Evolutionary conservation across 352 stramenopile species (phyloP).

Genomic region (Elongisporangium anandrum): DNA sequence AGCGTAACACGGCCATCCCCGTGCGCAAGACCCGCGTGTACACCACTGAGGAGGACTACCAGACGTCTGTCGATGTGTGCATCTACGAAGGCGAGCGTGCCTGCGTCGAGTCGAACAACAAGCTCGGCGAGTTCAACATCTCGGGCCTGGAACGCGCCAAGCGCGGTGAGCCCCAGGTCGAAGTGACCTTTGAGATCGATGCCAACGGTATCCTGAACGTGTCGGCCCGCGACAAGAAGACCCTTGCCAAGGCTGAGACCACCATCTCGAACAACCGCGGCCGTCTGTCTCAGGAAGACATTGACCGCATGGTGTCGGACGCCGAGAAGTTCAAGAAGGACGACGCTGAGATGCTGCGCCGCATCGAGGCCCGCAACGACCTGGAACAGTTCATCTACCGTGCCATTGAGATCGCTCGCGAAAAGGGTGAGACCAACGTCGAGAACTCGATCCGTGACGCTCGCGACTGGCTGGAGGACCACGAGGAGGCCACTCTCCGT

Average conservation of each 20-base stretch:
- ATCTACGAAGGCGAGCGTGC: conserved; percentile 88
- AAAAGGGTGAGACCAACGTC: conserved; percentile 58
- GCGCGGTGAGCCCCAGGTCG: conserved; percentile 87
- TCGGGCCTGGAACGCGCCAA: conserved; percentile 83
- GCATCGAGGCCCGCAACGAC: conserved; percentile 66
- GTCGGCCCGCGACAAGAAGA: conserved; percentile 84
- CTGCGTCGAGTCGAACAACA: conserved; percentile 90
- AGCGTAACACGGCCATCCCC: conserved; percentile 86
- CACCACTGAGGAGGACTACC: conserved; percentile 66
- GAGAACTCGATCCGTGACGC: conserved; percentile 86
- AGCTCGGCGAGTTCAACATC: conserved; percentile 91
- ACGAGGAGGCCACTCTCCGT: conserved; percentile 87
- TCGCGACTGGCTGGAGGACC: conserved; percentile 84
- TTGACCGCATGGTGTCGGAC: conserved; percentile 66
- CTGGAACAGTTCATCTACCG: conserved; percentile 75
- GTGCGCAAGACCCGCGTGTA: conserved; percentile 78
- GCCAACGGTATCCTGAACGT: conserved; percentile 93
- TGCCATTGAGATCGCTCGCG: conserved; percentile 55
- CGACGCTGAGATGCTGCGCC: conserved; percentile 60
- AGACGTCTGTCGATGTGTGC: conserved; percentile 86
- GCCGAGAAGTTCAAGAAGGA: conserved; percentile 76
- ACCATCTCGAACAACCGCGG: conserved; percentile 79
- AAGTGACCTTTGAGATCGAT: conserved; percentile 90
- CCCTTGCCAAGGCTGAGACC: conserved; percentile 52
- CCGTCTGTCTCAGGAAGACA: conserved; percentile 63